phyloP scores from a whole-genome alignment of 305 asterid genomes.

The Fraxinus dipetala region DNA sequence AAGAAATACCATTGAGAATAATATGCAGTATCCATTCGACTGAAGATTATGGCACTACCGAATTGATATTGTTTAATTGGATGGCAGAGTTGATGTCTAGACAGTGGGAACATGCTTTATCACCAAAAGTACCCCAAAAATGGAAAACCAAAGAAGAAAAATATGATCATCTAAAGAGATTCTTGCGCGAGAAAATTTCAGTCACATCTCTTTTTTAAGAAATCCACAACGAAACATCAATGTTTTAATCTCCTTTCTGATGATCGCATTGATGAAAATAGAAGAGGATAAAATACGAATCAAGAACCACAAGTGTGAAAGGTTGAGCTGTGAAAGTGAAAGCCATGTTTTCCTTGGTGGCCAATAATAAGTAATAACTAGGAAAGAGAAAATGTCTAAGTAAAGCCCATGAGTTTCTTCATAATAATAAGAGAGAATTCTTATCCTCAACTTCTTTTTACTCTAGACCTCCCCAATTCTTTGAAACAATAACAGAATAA shows the following conservation, averaged over 20 bases:
- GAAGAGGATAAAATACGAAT: not conserved
- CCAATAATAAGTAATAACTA: not conserved
- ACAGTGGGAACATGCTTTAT: not conserved
- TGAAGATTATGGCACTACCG: not conserved
- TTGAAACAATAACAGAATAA: not conserved
- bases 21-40: not conserved
- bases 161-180: not conserved
- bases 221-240: not conserved
- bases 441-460: not conserved
- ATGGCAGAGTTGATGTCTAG: not conserved
- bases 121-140: not conserved
- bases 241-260: not conserved
- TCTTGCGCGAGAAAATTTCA: not conserved
- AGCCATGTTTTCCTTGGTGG: not conserved
- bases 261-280: not conserved
- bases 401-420: not conserved
- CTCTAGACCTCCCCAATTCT: not conserved
- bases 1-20: not conserved
- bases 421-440: not conserved
- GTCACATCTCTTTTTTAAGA: not conserved
- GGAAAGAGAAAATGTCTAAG: not conserved
- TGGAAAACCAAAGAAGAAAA: not conserved
- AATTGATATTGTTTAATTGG: not conserved
- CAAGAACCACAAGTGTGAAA: not conserved
- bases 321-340: not conserved